These are phyloP conservation scores for Tagetes patula DNA, from an alignment of 129 eudicot genomes.

Conservation along the genomic window DNA sequence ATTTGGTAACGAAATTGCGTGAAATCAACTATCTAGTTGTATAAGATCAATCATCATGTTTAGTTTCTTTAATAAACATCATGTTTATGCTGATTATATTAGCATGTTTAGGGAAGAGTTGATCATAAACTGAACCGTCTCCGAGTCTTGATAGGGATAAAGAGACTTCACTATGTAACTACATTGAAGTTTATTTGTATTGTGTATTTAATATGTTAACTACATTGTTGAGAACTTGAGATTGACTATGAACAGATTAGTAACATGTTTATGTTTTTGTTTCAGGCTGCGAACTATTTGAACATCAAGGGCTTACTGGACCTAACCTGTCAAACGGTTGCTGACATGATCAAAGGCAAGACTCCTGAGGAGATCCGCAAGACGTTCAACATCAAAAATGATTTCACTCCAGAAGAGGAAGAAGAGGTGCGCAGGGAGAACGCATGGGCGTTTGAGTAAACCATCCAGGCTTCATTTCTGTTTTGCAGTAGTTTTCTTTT, in stretches of 20 bases:
- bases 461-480: not conserved
- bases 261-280: not conserved
- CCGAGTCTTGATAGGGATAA: not conserved
- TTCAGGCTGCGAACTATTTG: conserved; percentile 78
- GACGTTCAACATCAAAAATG: conserved; percentile 73
- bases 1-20: not conserved
- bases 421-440: conserved; percentile 76
- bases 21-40: not conserved
- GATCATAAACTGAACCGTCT: not conserved
- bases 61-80: not conserved
- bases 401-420: conserved; percentile 76
- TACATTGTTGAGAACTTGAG: not conserved
- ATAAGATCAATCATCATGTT: not conserved
- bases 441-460: conserved; percentile 76
- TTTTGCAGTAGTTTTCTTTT: conserved; percentile 13
- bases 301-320: conserved; percentile 67
- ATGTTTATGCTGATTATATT: too few relatives aligned
- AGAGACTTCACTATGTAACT: not conserved
- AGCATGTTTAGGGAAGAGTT: not conserved
- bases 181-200: not conserved
- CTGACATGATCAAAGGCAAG: conserved; percentile 84
- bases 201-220: not conserved
- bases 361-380: conserved; percentile 75
- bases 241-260: not conserved
- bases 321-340: conserved; percentile 77